Percentiles rank a stretch among this genome's conserved stretches.
These are phyloP conservation scores for Penicillium nucicola DNA, from an alignment of 495 filamentous ascomycete genomes.

Conservation along the genomic window DNA sequence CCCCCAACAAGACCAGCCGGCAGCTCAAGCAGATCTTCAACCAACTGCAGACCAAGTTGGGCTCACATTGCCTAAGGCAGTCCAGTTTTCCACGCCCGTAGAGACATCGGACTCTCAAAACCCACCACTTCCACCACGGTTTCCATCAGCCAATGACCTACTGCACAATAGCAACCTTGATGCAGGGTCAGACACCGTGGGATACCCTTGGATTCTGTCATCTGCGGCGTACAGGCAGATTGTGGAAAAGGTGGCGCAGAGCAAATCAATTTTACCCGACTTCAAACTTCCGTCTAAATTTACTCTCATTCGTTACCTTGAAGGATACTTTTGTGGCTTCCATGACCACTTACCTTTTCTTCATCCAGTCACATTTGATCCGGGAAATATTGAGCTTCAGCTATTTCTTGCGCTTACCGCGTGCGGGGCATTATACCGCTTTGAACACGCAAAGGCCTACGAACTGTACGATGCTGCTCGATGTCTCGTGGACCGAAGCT, in stretches of 20 bases:
- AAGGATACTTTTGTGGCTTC: constrained; percentile 8
- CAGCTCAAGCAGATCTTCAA: background rate
- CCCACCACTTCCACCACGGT: background rate
- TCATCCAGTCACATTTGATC: constrained; percentile 1
- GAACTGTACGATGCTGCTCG: background rate
- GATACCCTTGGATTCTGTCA: background rate
- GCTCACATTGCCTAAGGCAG: background rate
- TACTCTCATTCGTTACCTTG: constrained; percentile 5
- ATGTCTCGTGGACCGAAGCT: background rate
- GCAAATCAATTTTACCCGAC: background rate
- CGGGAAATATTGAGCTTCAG: background rate
- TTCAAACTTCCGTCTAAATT: constrained; percentile 1
- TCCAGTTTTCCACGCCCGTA: too few species aligned
- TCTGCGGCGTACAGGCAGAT: background rate
- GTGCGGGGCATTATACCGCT: constrained; percentile 6
- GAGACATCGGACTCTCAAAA: too few species aligned
- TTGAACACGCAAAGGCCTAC: background rate
- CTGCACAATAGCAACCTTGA: background rate
- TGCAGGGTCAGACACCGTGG: background rate
- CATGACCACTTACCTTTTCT: constrained; percentile 8
- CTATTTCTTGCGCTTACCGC: constrained; percentile 3
- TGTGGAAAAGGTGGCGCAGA: background rate
- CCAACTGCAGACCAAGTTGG: background rate
- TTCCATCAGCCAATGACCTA: background rate
- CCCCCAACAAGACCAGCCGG: background rate